Base-by-base conservation (phyloP, 1,284 basidiomycete species). In the Singerocomus inundabilis region DNA sequence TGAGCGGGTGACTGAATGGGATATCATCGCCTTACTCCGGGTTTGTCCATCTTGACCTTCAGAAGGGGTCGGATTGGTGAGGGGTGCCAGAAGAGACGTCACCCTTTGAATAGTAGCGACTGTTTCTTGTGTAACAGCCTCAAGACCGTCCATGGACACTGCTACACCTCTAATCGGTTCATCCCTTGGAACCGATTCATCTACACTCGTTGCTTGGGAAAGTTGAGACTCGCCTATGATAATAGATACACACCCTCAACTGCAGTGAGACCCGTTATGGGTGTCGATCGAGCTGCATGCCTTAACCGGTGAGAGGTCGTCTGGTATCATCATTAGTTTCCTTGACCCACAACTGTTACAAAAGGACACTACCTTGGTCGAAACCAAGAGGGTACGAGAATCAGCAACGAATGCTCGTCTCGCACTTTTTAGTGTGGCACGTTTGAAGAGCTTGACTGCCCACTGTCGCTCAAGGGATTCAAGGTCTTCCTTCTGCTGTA, bases 301-400 rank as follows among this genome's bases (percentile, higher is more conserved):
- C 16, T 43, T n/a, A 43, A 16, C 29, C 11, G 21, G 15, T 26
- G 31, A 25, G 42, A 43, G 4, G 32, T 43, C 9, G 24, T 8
- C 42, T 43, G 24, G 3, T 31, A 3, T 31, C 15, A n/a, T 43
- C 18, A 21, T 21, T 12, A 26, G 24, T 31, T 26, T 36, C 18
- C 1, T 26, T 7, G 9, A 11, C 11, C 8, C 3, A 5, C 8
- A 2, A 11, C 6, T 16, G 12, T 9, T n/a, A 43, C 15, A 32
- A 30, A 4, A 13, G n/a, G 6, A 12, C 8, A 18, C 3, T 29
- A 18, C 41, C 42, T 11, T 26, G 5, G 49, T 52, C 8, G 49
- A 43, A 29, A 0, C 4, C 34, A n/a, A 60, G 10, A 59, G 52
- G 3, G 1, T n/a, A 15, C 16, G 3, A 0, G 56, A 12, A 34